Conservation (phyloP, 2,329 filamentous ascomycete genomes). For the Aspergillus aculeatinus region DNA sequence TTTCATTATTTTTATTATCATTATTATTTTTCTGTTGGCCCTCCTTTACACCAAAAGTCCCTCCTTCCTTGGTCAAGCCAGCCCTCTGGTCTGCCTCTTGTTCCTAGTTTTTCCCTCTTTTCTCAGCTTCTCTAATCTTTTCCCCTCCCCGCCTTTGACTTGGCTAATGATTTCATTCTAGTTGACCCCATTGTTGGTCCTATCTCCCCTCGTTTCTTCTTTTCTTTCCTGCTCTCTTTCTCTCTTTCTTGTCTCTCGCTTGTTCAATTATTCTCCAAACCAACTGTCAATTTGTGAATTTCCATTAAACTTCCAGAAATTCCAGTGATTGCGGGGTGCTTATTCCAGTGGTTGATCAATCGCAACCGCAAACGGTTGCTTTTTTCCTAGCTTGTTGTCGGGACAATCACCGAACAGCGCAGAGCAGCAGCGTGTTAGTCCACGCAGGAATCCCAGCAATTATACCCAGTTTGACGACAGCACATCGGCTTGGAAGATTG, state of each 20-base stretch:
- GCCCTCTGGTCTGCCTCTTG: conserved; percentile 8
- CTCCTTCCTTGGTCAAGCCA: conserved; percentile 6
- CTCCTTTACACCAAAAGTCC: conserved; percentile 8
- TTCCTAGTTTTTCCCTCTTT: conserved; percentile 10
- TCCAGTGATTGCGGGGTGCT: conserved; percentile 19
- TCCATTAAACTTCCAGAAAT: not conserved
- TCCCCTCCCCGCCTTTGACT: conserved; percentile 1
- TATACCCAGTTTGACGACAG: not conserved
- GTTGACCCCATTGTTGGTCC: conserved; percentile 1
- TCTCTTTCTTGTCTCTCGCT: conserved; percentile 7
- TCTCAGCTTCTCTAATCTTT: conserved; percentile 4
- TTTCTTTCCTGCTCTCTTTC: not conserved
- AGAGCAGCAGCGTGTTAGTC: not conserved
- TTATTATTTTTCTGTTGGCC: conserved; percentile 6
- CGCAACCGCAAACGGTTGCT: conserved; percentile 37
- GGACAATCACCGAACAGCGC: not conserved
- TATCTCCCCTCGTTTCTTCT: conserved; percentile 8
- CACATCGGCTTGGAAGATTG: not conserved
- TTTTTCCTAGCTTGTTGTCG: conserved; percentile 12
- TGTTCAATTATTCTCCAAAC: not conserved
- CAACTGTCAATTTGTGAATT: not conserved
- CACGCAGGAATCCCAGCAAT: not conserved
- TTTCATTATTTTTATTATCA: not conserved
- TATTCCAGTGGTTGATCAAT: conserved; percentile 24
- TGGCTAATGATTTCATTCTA: not conserved